Base-by-base conservation (phyloP, 2,329 filamentous ascomycete species). In the Raffaelea deltoideospora region DNA sequence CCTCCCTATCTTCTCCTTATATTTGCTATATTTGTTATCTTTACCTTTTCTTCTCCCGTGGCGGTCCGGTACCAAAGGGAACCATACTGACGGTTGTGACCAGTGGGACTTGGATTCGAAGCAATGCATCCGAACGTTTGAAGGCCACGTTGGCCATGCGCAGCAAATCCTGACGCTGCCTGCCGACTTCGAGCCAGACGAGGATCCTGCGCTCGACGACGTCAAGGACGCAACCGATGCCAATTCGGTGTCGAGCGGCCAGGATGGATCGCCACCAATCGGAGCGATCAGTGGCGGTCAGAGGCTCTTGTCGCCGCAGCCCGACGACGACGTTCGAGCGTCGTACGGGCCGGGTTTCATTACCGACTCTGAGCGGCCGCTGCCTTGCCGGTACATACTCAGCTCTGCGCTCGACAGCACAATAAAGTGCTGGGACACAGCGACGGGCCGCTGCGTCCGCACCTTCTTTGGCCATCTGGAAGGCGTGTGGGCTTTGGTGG, bases 401-500 rank as follows among this genome's bases (percentile, higher is more conserved):
- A 95, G 87, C 1, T 87, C 84, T 35, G 86, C 85, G 0, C 69
- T 98, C 15, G 90, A 98, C 56, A 81, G 79, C 39, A 95, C 86
- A 0, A 83, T 96, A 43, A 79, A 88, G 10, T 69, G 96, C 17
- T 98, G 90, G 88, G 85, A 95, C 53, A 82, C 86, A 2, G 72
- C 71, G 5, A 80, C 80, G 1, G 85, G 84, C 27, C 74, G 75
- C 44, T 94, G 84, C 49, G 67, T 95, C 24, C 81, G 85, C 43
- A 93, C 85, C 23, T 93, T 95, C 64, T 98, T 96, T 53, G 90
- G 90, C 0, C 90, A 98, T 50, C 72, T 98, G 18, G 90, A 98
- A 56, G 90, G 90, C 23, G 80, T 98, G 17, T 98, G 90, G 90
- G 81, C 83, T 6, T 67, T 98, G 3, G 47, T 42, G 20, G 46